Evolutionary conservation across 192 early-diverging fungal genomes (phyloP).

Genomic region (Mortierella antarctica): DNA sequence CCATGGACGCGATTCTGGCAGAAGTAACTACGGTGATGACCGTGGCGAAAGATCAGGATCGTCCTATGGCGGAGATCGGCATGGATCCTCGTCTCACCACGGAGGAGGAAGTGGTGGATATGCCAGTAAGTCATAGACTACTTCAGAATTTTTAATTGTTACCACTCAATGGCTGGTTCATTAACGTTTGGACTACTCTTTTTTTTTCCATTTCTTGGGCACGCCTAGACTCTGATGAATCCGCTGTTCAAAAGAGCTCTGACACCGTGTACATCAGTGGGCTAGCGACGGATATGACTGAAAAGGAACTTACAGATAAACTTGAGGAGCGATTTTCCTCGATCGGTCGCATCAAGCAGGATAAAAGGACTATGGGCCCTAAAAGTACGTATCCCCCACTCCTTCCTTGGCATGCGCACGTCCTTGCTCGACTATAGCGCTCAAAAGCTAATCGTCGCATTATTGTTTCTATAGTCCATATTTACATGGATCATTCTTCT

Average conservation of each 20-base stretch:
- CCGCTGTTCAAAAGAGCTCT: conserved; percentile 55
- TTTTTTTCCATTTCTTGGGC: background rate
- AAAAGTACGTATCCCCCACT: conserved; percentile 61
- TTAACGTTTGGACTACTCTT: background rate
- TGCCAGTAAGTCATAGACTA: conserved; percentile 8
- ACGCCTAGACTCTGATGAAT: conserved; percentile 34
- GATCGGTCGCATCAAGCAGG: conserved; percentile 78
- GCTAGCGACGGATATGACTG: conserved; percentile 69
- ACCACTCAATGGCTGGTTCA: too few relatives aligned
- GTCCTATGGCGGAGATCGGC: conserved; percentile 35
- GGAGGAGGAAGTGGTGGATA: conserved; percentile 11
- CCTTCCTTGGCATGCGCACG: background rate
- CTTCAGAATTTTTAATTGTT: background rate
- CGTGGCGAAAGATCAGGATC: conserved; percentile 16
- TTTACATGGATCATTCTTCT: conserved; percentile 74
- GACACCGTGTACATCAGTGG: conserved; percentile 82
- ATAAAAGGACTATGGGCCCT: conserved; percentile 68
- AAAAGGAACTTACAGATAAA: conserved; percentile 55
- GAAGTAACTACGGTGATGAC: conserved; percentile 17
- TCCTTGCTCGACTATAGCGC: background rate
- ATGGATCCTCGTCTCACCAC: conserved; percentile 28
- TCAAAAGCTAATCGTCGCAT: background rate
- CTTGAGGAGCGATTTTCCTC: conserved; percentile 72
- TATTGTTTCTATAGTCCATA: conserved; percentile 62
- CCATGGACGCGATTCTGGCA: conserved; percentile 17